Evolutionary conservation across 176 grass and related monocot species (phyloP).

Genomic region (Pontederia crassipes): DNA sequence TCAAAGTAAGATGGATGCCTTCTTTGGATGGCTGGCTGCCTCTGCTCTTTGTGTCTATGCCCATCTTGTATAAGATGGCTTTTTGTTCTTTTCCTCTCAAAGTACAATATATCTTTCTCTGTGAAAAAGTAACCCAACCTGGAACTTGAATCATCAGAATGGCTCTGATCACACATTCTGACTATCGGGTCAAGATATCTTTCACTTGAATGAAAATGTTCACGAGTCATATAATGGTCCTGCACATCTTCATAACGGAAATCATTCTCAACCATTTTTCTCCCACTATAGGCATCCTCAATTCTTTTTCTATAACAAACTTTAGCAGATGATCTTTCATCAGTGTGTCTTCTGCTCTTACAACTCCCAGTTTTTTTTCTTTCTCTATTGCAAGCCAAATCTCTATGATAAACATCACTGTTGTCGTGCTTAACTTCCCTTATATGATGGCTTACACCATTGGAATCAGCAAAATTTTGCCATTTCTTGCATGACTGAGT

Average conservation of each 20-base stretch:
- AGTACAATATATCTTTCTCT: neutral
- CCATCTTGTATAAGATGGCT: constrained; percentile 19
- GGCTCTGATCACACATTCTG: too few species aligned
- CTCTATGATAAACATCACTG: constrained; percentile 6
- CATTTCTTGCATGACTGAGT: neutral
- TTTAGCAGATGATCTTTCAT: constrained; percentile 26
- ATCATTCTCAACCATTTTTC: neutral
- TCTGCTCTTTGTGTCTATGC: constrained; percentile 22
- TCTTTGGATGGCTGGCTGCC: constrained; percentile 26
- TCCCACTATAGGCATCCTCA: neutral
- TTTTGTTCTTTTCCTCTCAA: neutral
- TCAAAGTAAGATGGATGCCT: constrained; percentile 1
- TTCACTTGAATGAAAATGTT: constrained; percentile 4
- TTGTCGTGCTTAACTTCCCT: constrained; percentile 20
- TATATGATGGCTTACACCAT: constrained; percentile 18
- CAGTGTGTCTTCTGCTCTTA: constrained; percentile 15
- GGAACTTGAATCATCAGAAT: constrained; percentile 14
- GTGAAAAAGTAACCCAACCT: constrained; percentile 13
- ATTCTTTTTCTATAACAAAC: constrained; percentile 15
- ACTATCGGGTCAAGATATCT: too few species aligned
- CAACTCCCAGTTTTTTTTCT: constrained; percentile 26
- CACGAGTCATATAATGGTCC: neutral
- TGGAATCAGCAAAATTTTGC: neutral
- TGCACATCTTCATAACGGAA: neutral
- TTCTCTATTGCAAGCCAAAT: constrained; percentile 24